Evolutionary conservation across 345 rosid species (phyloP), one percentile per base, ranked within the genome.

Genomic region (Gossypioides kirkii): DNA sequence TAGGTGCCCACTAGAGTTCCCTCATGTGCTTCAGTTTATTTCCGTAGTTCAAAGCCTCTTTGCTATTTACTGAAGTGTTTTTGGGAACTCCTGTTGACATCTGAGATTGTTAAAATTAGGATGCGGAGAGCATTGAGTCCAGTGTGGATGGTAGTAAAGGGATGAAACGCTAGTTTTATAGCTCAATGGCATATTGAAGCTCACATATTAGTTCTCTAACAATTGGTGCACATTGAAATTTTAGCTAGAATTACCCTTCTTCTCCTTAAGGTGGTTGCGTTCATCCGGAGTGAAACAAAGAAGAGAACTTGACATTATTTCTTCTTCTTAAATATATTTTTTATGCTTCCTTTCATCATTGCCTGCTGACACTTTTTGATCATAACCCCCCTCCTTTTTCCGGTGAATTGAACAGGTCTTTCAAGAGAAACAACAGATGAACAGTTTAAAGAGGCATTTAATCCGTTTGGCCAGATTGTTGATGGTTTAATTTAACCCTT

Each of bases 401-500:
- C 22, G 2, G 22, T 59, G 6, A 17, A 17, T 60, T 10, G 46
- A 72, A 3, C 45, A 60, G 75, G 66, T 25, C 69, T 61, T 47
- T 58, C 55, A 12, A 46, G 43, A 17, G 75, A 23, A 47, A 72
- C 58, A 16, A 45, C 58, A 8, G 56, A 73, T 58, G 74, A 18
- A 61, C 41, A 45, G 47, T 32, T 73, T 26, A 47, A 45, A 13
- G 69, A 73, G 47, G 43, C 59, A 17, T 60, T 73, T 18, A 14
- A 18, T 58, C 32, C 18, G 2, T 42, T 70, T 54, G 61, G 59
- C 61, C 60, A 26, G 11, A 18, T 41, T 68, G 49, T 73, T 18
- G 95, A 94, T 71, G 97, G 97, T 89, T 76, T 42, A 28, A 26
- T 38, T 38, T 28, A 25, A 23, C 18, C 71, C 62, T 74, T 77